Conservation (phyloP, 2,329 filamentous ascomycete species). For the Cladosporium austrohemisphaericum region DNA sequence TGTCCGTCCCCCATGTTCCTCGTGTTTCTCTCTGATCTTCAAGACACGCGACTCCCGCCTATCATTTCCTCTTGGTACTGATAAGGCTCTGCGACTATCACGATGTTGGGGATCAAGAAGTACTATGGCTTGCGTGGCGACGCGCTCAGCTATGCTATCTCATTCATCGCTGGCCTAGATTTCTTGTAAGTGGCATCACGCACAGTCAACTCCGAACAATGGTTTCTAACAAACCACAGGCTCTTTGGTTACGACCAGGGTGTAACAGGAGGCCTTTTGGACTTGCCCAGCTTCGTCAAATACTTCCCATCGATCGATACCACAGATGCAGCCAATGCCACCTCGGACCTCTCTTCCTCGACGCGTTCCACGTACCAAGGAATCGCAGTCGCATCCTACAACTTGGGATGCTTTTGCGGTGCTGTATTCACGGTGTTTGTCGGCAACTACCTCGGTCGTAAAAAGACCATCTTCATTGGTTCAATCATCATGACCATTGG, state of each 20-base stretch:
- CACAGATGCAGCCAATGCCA: conserved; percentile 16
- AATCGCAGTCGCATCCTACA: conserved; percentile 19
- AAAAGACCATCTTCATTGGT: conserved; percentile 48
- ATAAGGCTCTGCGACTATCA: background rate
- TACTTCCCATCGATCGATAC: conserved; percentile 40
- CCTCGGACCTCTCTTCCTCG: background rate
- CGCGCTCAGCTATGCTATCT: conserved; percentile 41
- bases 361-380: conserved; percentile 11
- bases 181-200: conserved; percentile 23
- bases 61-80: background rate
- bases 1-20: background rate
- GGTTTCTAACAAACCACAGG: background rate
- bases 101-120: conserved; percentile 19
- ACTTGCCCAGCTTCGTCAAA: conserved; percentile 38
- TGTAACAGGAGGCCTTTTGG: conserved; percentile 43
- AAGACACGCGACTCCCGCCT: conserved; percentile 1
- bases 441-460: conserved; percentile 49
- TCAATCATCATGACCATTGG: conserved; percentile 48
- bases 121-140: conserved; percentile 42
- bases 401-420: conserved; percentile 46
- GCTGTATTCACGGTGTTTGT: conserved; percentile 45
- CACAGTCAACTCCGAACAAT: conserved; percentile 10
- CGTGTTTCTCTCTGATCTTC: background rate
- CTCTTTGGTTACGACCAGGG: conserved; percentile 32
- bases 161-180: conserved; percentile 43